Percentiles rank a stretch among this genome's conserved stretches.
Conservation (phyloP, 2,329 filamentous ascomycete species). For the Clonostachys chloroleuca region DNA sequence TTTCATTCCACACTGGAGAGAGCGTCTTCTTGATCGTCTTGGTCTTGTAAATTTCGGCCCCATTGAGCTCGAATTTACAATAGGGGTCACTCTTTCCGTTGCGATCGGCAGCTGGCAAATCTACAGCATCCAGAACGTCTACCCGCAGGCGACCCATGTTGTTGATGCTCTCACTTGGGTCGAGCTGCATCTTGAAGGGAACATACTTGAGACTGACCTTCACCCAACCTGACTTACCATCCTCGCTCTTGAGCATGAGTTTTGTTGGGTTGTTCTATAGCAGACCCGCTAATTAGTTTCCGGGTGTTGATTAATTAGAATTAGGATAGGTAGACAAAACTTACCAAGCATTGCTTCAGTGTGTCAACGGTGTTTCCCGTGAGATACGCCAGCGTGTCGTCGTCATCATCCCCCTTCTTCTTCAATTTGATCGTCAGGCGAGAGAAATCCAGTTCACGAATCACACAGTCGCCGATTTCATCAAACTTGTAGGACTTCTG, state of each 20-base stretch:
- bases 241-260: slow-evolving; percentile 72
- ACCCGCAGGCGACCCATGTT: slow-evolving; percentile 95
- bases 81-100: slow-evolving; percentile 98
- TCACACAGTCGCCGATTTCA: slow-evolving; percentile 92
- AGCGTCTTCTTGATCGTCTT: slow-evolving; percentile 97
- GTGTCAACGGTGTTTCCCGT: slow-evolving; percentile 83
- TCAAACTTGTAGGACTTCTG: slow-evolving; percentile 70
- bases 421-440: slow-evolving; percentile 84
- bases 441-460: slow-evolving; percentile 96
- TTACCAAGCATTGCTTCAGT: slow-evolving; percentile 79
- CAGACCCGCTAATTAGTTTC: not conserved
- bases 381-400: slow-evolving; percentile 76
- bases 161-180: slow-evolving; percentile 96
- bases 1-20: slow-evolving; percentile 93
- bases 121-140: slow-evolving; percentile 81
- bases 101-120: slow-evolving; percentile 89
- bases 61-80: slow-evolving; percentile 90
- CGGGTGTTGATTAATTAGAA: not conserved
- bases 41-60: slow-evolving; percentile 88
- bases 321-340: slow-evolving; percentile 19
- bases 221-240: slow-evolving; percentile 64
- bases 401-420: slow-evolving; percentile 72
- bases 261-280: slow-evolving; percentile 80
- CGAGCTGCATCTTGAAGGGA: slow-evolving; percentile 88
- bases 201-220: slow-evolving; percentile 94